A percentile compares a stretch with the other conserved stretches of the same genome.
phyloP scores from a whole-genome alignment of 177 flowering plant species.

The Vitis hybrid region DNA sequence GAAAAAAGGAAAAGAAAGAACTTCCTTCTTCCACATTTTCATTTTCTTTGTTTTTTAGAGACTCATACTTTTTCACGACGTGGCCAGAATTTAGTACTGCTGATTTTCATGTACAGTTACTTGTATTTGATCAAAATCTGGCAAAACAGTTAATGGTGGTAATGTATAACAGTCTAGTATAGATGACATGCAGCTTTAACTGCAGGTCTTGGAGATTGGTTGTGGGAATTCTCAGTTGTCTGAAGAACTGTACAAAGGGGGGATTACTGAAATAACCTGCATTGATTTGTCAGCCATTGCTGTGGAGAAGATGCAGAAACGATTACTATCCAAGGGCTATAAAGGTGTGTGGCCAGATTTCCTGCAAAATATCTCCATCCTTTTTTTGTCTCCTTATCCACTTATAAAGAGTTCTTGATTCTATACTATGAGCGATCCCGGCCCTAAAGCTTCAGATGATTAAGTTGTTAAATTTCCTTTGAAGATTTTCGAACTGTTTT shows the following conservation, averaged over 20 bases:
- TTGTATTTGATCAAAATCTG: neutral
- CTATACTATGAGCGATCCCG: no score
- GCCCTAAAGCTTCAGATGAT: no score
- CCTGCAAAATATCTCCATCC: neutral
- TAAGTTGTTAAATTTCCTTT: no score
- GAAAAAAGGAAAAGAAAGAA: no score
- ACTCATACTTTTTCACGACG: no score
- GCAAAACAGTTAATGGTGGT: neutral
- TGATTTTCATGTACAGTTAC: no score
- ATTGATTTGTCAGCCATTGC: conserved; percentile 85
- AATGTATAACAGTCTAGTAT: neutral
- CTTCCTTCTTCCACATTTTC: no score
- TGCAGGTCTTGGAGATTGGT: conserved; percentile 89
- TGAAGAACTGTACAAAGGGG: conserved; percentile 78
- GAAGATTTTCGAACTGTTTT: no score
- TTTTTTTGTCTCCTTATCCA: no score
- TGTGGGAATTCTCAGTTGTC: conserved; percentile 88
- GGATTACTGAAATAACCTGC: conserved; percentile 75
- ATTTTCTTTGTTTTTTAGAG: no score
- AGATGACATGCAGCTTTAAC: conserved; percentile 1
- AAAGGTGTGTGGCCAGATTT: conserved; percentile 40
- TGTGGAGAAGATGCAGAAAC: conserved; percentile 71
- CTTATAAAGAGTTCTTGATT: no score
- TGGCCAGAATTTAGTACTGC: no score
- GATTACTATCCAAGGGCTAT: conserved; percentile 53